Base-by-base conservation (phyloP, 352 stramenopile genomes). In the Pythium vanterpoolii region DNA sequence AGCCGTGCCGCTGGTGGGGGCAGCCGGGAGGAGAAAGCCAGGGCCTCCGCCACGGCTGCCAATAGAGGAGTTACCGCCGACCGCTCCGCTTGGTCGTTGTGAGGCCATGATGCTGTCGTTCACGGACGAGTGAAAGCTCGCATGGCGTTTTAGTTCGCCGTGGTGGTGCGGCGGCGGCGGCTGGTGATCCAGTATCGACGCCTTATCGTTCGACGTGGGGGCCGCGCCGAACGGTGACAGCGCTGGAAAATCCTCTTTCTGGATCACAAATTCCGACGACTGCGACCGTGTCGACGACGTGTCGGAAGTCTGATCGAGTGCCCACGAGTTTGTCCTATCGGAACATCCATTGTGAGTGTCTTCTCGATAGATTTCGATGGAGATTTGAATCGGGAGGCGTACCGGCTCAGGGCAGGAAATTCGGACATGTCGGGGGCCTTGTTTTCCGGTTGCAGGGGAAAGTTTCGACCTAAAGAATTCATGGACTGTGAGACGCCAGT, bases 231-330 rank as follows among this genome's bases (percentile, higher is more conserved):
- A 89, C 4, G 83, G 77, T n/a, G 81, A 91, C 3, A 94, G 70
- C 21, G 84, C 84, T 11, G 84, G 84, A 50, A 94, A 94, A 31
- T 94, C 84, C 49, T 94, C 84, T 53, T 94, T 94, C 62, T 94
- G 84, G 51, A 94, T 92, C 28, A 88, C 74, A 73, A 94, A 94
- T 63, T 94, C 84, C 8, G 84, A 87, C 27, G 71, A 73, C 39
- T 79, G 77, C 8, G 73, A 66, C 3, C 77, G 72, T 57, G 75
- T 67, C 0, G 75, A 71, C 42, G 75, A 54, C 24, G 67, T 59
- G 7, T 59, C 53, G 8, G 68, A 62, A 23, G 64, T 73, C 28
- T 73, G 52, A 47, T 89, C 82, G 51, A 89, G 52, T 9, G 74
- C 76, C 59, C 87, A 63, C 13, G 82, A 79, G 30, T 73, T 71